Evolutionary conservation across 805 yeast species (phyloP).

Genomic region (Saccharomycopsis schoenii): DNA sequence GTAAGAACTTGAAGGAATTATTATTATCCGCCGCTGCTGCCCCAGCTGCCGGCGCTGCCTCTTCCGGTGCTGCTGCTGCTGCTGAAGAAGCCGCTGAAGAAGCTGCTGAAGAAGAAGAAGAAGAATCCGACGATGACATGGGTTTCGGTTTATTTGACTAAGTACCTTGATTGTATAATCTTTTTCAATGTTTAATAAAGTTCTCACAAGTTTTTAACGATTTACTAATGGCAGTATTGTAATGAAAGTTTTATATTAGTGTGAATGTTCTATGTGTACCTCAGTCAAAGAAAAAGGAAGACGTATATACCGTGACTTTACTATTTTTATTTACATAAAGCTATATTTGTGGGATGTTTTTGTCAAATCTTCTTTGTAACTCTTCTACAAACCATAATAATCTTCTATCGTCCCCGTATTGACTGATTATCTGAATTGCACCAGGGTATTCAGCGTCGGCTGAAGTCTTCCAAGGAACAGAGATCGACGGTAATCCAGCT

Average conservation of each 20-base stretch:
- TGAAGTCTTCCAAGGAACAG: conserved; percentile 45
- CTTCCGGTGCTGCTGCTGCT: conserved; percentile 37
- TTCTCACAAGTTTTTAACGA: background rate
- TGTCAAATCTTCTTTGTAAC: background rate
- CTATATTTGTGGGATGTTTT: background rate
- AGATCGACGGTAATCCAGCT: conserved; percentile 83
- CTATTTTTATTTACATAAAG: no score
- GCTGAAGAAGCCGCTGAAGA: conserved; percentile 49
- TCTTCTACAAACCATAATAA: conserved; percentile 34
- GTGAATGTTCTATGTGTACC: background rate
- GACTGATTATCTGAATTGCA: conserved; percentile 80
- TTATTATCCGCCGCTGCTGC: conserved; percentile 44
- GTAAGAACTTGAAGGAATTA: conserved; percentile 63
- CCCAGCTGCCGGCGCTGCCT: conserved; percentile 41
- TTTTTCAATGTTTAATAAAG: conserved; percentile 1
- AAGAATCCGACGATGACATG: conserved; percentile 74
- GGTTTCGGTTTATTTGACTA: conserved; percentile 89
- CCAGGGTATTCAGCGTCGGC: conserved; percentile 26
- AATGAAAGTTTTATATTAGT: background rate
- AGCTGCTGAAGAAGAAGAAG: conserved; percentile 46
- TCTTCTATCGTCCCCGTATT: conserved; percentile 67
- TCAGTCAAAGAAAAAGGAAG: no score
- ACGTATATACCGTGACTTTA: no score
- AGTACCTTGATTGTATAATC: conserved; percentile 18
- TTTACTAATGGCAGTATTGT: background rate